Evolutionary conservation across 2,329 filamentous ascomycete genomes (phyloP), one percentile per base, ranked within the genome.

Genomic region (Curvularia spicifera): DNA sequence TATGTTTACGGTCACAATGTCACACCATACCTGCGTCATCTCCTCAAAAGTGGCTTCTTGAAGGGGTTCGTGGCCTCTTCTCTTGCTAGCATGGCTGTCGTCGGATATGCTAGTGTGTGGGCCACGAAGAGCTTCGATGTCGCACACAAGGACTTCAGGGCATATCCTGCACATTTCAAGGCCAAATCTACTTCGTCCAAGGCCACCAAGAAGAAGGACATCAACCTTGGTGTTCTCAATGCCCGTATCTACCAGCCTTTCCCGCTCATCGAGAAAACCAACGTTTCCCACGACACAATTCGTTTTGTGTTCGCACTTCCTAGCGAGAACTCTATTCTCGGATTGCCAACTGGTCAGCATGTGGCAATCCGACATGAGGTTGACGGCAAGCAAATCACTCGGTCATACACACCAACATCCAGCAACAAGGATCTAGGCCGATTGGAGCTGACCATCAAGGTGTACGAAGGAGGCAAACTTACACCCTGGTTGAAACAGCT

Each of bases 351-450:
- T 26, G 74, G 74, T 5, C 74, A 77, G 51, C 74, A 77, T 48
- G 60, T 76, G 4, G 67, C 72, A 2, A 73, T 77, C 56, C 66
- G 65, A 7, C 72, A 93, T 55, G 85, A 84, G 52, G 86, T 96
- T 63, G 89, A 92, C 70, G 92, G 92, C 74, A 78, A 65, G 37
- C 49, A 53, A 8, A 52, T 71, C 9, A 31, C 63, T 4, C 63
- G 67, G 24, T 69, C 66, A 5, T 71, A 71, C 49, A 70, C 68
- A 8, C 68, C 73, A 22, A 77, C 78, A 51, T 77, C 77, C 20
- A 80, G 79, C 68, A 87, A 85, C 56, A 86, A 93, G 59, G 87
- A 91, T 65, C 76, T 73, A 0, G 85, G 84, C 22, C 65, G 71
- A 2, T 68, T 86, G 1, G 82, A 85, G 60, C 75, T 87, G 1